phyloP scores from a whole-genome alignment of 2,329 filamentous ascomycete species.

The Fusarium tjaetaba region DNA sequence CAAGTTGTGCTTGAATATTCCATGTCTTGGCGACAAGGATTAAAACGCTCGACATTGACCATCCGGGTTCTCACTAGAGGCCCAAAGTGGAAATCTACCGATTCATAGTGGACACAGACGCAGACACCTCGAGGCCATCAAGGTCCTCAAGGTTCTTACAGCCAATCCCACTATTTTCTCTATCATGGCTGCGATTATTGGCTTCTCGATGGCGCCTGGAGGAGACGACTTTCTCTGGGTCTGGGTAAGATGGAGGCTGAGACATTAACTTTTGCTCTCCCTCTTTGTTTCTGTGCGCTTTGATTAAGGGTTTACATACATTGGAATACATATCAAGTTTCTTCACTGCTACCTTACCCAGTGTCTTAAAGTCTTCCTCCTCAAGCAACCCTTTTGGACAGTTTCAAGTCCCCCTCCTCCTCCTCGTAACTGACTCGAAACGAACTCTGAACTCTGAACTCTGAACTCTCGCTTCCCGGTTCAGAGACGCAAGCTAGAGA shows the following conservation, averaged over 20 bases:
- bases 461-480: neutral
- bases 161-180: slow-evolving; percentile 27
- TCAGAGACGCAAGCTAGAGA: neutral
- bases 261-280: slow-evolving; percentile 25
- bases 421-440: neutral
- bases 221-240: slow-evolving; percentile 1
- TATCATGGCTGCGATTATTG: slow-evolving; percentile 9
- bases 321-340: neutral
- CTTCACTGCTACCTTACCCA: neutral
- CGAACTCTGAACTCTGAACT: neutral
- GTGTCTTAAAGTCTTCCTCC: neutral
- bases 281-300: neutral
- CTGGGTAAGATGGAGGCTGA: slow-evolving; percentile 16
- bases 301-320: neutral
- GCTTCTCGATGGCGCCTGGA: neutral
- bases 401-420: neutral
- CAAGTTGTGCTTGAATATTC: slow-evolving; percentile 5
- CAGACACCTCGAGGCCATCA: slow-evolving; percentile 9
- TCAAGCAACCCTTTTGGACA: slow-evolving; percentile 18
- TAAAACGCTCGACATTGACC: slow-evolving; percentile 13
- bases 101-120: slow-evolving; percentile 14
- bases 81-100: slow-evolving; percentile 29
- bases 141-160: slow-evolving; percentile 38
- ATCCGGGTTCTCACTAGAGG: slow-evolving; percentile 35
- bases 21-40: slow-evolving; percentile 34